These are phyloP conservation scores for Aspergillus ochraceoroseus DNA, from an alignment of 2,329 filamentous ascomycete species.

Conservation along the genomic window DNA sequence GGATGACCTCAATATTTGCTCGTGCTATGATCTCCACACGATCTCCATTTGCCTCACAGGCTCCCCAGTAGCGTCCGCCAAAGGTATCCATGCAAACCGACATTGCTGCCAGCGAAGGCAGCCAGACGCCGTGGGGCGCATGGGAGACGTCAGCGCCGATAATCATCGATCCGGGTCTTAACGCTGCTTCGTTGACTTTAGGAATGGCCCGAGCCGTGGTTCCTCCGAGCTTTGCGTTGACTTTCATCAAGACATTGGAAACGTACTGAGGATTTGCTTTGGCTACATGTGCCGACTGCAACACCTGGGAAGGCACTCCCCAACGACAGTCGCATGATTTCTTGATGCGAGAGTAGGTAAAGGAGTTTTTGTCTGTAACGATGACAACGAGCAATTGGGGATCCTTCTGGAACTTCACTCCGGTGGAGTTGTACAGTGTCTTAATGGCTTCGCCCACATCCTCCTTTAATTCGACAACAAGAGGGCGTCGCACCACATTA, in stretches of 20 bases:
- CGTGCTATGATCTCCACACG: slow-evolving; percentile 72
- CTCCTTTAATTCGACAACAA: slow-evolving; percentile 40
- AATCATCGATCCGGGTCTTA: slow-evolving; percentile 61
- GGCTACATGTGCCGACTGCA: slow-evolving; percentile 65
- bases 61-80: slow-evolving; percentile 70
- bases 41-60: slow-evolving; percentile 75
- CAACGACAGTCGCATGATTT: slow-evolving; percentile 80
- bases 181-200: slow-evolving; percentile 37
- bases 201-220: slow-evolving; percentile 57
- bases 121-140: slow-evolving; percentile 60
- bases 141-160: slow-evolving; percentile 92
- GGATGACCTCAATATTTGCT: slow-evolving; percentile 60
- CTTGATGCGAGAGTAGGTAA: slow-evolving; percentile 80
- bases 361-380: slow-evolving; percentile 64
- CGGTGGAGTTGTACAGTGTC: slow-evolving; percentile 53
- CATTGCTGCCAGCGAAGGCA: slow-evolving; percentile 79
- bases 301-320: slow-evolving; percentile 75
- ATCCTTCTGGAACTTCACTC: slow-evolving; percentile 50
- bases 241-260: slow-evolving; percentile 92
- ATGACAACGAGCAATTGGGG: slow-evolving; percentile 79
- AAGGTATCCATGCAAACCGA: slow-evolving; percentile 71
- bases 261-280: slow-evolving; percentile 76
- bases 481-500: slow-evolving; percentile 45
- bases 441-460: slow-evolving; percentile 53
- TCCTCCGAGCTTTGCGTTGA: slow-evolving; percentile 92